phyloP scores from a whole-genome alignment of 176 grass and related monocot species.

The Oryza glumipatula region DNA sequence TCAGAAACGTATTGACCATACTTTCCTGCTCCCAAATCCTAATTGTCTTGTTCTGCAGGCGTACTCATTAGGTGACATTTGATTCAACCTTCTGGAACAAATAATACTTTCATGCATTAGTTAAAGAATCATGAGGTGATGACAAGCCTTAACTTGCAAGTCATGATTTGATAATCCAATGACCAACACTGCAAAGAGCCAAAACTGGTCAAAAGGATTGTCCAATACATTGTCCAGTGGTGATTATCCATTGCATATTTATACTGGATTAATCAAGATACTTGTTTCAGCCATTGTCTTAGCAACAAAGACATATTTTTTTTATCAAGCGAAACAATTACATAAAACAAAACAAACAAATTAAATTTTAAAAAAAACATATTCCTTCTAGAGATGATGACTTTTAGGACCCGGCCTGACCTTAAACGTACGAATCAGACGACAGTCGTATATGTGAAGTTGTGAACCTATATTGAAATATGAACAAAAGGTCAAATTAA shows the following conservation, averaged over 20 bases:
- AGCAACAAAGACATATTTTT: not conserved
- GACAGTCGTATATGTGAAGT: not conserved
- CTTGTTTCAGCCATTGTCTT: not conserved
- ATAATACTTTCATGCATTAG: not conserved
- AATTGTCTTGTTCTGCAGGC: not conserved
- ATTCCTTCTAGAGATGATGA: not conserved
- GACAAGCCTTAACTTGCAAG: not conserved
- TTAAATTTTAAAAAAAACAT: not conserved
- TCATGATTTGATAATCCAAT: not conserved
- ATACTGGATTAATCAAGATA: not conserved
- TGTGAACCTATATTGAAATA: not conserved
- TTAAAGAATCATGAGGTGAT: not conserved
- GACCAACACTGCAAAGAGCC: not conserved
- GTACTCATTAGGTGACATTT: not conserved
- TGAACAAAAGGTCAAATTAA: not conserved
- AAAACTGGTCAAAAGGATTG: not conserved
- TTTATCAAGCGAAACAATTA: not conserved
- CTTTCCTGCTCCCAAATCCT: not conserved
- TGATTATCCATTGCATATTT: too few species aligned
- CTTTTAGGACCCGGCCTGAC: not conserved
- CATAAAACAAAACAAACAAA: not conserved
- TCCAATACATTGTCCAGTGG: too few species aligned
- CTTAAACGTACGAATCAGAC: constrained; percentile 1
- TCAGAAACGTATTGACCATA: not conserved
- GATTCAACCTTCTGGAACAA: not conserved